Base-by-base conservation (phyloP, 805 yeast genomes). In the Candida lessepsii region DNA sequence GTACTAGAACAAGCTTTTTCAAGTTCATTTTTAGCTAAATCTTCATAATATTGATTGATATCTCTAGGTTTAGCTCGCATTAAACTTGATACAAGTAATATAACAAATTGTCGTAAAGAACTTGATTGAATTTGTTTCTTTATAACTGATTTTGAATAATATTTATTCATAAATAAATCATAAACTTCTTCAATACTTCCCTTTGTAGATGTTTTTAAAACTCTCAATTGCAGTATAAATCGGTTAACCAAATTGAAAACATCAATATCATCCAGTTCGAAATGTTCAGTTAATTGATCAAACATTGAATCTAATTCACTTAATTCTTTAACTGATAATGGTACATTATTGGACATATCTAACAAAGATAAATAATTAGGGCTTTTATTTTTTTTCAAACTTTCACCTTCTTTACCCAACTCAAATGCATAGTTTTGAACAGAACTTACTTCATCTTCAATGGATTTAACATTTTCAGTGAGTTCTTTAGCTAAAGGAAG, bases 251-350 rank as follows among this genome's bases (percentile, higher is more conserved):
- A 20, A 24, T 36, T 35, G 9, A 17, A 21, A 4, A 45, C 13
- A 25, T 36, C 41, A n/a, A 43, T 26, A 4, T 52, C 58, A 20
- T 56, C 54, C 4, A 48, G 47, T 14, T 46, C 35, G 47, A 58
- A 66, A 41, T 58, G 55, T 5, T 48, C 53, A 7, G 43, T 29
- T 16, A 67, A 43, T 31, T 70, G 75, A 3, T 52, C 54, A 35
- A 70, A 31, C 71, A 70, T 63, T 23, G 63, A 57, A 35, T 65
- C 74, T 35, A 63, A 57, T 45, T 69, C 73, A 4, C 44, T 46
- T 9, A 65, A 41, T 24, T 60, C 57, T 2, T 45, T 37, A 5
- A 65, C 48, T 0, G 32, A 20, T 0, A 53, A 52, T 2, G 67
- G 65, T 8, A 60, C 35, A 5, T 46, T 43, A 1, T 39, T 36